Evolutionary conservation across 257 asterid species (phyloP).

Genomic region (Solanum phureja): DNA sequence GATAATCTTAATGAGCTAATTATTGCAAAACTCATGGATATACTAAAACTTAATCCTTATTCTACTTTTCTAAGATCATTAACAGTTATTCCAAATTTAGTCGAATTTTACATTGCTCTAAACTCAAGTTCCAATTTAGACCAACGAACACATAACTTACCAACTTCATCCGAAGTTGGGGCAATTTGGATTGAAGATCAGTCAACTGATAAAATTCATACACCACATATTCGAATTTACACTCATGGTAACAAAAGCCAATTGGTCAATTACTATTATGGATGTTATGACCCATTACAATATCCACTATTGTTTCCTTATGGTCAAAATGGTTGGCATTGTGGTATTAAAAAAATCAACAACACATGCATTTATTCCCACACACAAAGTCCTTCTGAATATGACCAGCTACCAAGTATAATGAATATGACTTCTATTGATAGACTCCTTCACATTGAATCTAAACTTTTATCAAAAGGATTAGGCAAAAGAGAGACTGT

Average conservation of each 20-base stretch:
- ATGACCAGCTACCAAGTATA: background rate
- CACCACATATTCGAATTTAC: too few species aligned
- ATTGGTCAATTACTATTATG: too few species aligned
- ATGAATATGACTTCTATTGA: background rate
- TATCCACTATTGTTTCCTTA: too few species aligned
- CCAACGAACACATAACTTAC: background rate
- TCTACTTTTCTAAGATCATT: too few species aligned
- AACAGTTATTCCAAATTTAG: background rate
- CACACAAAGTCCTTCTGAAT: background rate
- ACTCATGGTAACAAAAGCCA: too few species aligned
- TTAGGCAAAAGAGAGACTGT: background rate
- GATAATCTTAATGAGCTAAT: too few species aligned
- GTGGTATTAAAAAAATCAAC: background rate
- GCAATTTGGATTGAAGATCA: too few species aligned
- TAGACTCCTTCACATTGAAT: background rate
- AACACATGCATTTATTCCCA: background rate
- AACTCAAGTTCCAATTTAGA: background rate
- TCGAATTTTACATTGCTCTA: background rate
- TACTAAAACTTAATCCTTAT: too few species aligned
- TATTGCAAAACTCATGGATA: too few species aligned
- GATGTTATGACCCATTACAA: too few species aligned
- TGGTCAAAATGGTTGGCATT: background rate
- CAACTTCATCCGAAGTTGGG: background rate
- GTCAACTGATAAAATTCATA: too few species aligned
- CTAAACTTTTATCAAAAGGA: background rate